Base-by-base conservation (phyloP, 2,329 filamentous ascomycete genomes). In the Pleurostoma richardsiae region DNA sequence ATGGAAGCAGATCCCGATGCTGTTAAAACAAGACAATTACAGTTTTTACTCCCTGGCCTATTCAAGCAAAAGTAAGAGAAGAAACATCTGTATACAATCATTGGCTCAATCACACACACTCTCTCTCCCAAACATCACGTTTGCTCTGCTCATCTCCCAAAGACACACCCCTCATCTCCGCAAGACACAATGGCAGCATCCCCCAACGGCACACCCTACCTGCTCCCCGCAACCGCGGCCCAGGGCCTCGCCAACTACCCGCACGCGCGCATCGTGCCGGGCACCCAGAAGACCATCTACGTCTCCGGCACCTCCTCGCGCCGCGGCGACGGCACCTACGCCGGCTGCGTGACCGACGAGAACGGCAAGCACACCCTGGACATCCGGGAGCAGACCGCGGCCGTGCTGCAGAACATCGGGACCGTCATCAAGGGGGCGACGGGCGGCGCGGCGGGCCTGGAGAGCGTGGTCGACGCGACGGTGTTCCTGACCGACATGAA, bases 241-340 rank as follows among this genome's bases (percentile, higher is more conserved):
- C 61, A 64, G 33, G 61, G 61, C 29, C 57, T 65, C 8, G 62
- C 62, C 51, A 65, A 64, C 54, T 65, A 65, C 52, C 61, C 61
- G 0, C 62, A 65, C 49, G 62, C 62, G 10, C 60, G 62, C 41
- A 58, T 56, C 30, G 48, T 58, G 4, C 54, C 60, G 30, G 49
- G 50, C 31, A 49, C 51, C 4, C 49, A 54, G 7, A 52, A 54
- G 27, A 59, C 56, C 28, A 52, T 65, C 29, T 64, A 58, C 46
- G 56, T 65, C 10, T 64, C 61, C 3, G 62, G 62, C 1, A 65
- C 57, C 3, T 65, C 62, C 2, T 64, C 61, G 29, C 55, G 62
- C 29, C 59, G 60, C 36, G 56, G 56, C 6, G 62, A 65, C 49
- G 62, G 62, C 19, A 61, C 59, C 6, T 63, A 59, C 48, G 62